Percentiles rank a stretch among this genome's conserved stretches.
phyloP scores from a whole-genome alignment of 306 rosid species.

The Cucumis melo region DNA sequence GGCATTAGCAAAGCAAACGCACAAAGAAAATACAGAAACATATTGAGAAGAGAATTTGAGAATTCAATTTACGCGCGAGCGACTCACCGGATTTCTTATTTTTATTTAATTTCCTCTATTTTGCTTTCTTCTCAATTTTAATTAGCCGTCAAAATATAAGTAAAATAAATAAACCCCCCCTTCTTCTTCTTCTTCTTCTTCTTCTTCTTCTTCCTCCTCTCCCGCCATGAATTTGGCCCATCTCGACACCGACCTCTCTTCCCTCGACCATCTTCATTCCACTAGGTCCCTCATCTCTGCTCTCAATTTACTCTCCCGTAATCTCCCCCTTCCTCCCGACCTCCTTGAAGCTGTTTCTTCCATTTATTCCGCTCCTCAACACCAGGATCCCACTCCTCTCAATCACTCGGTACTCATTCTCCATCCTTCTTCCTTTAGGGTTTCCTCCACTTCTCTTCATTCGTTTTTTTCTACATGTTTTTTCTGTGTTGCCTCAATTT shows the following conservation, averaged over 20 bases:
- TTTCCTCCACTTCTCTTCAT: background rate
- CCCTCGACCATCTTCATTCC: slow-evolving; percentile 24
- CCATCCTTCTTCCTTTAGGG: background rate
- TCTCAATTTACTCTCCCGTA: slow-evolving; percentile 80
- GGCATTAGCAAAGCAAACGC: background rate
- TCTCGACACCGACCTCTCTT: slow-evolving; percentile 34
- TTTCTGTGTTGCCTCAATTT: background rate
- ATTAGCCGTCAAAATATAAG: background rate
- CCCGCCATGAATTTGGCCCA: slow-evolving; percentile 83
- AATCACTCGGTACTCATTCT: slow-evolving; percentile 16
- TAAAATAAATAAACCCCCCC: slow-evolving; percentile 1
- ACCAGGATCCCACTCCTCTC: background rate
- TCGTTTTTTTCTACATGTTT: background rate
- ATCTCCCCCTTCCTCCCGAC: slow-evolving; percentile 79
- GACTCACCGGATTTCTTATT: background rate
- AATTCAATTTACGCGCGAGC: background rate
- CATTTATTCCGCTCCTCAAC: slow-evolving; percentile 22
- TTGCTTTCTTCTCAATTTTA: background rate
- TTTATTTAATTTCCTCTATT: background rate
- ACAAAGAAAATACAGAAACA: background rate
- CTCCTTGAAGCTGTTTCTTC: slow-evolving; percentile 63
- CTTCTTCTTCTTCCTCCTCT: slow-evolving; percentile 8
- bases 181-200: slow-evolving; percentile 22
- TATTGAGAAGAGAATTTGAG: background rate
- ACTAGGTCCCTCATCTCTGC: slow-evolving; percentile 75